Conservation (phyloP, 805 yeast genomes). For the Lipomyces yamadae region DNA sequence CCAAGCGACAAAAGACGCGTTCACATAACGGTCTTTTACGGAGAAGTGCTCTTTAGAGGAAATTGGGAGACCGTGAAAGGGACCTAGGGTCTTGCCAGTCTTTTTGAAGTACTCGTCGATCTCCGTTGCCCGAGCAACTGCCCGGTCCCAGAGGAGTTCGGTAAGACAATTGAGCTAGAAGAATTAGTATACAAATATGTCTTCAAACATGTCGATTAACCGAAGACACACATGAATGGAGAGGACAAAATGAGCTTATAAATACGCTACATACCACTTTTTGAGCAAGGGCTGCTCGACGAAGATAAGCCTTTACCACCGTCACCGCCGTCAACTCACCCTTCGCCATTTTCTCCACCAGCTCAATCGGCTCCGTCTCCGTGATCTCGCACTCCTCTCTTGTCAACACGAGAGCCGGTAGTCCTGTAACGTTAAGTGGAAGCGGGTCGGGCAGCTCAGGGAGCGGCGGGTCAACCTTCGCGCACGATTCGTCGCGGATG, state of each 20-base stretch:
- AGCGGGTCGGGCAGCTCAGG: conserved; percentile 36
- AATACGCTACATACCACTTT: conserved; percentile 47
- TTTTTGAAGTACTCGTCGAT: conserved; percentile 56
- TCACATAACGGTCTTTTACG: conserved; percentile 58
- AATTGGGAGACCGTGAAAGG: conserved; percentile 71
- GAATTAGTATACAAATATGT: background rate
- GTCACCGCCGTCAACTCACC: conserved; percentile 52
- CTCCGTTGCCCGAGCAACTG: conserved; percentile 51
- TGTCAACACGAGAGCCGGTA: conserved; percentile 46
- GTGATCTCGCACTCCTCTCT: conserved; percentile 52
- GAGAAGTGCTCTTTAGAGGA: conserved; percentile 70
- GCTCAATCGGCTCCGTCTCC: conserved; percentile 47
- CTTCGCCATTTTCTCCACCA: conserved; percentile 47
- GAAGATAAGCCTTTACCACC: conserved; percentile 55
- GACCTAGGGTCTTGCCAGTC: conserved; percentile 63
- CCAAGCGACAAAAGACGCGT: conserved; percentile 63
- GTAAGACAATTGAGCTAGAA: conserved; percentile 50
- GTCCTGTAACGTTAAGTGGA: conserved; percentile 34
- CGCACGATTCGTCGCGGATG: conserved; percentile 39
- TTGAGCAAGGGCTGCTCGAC: conserved; percentile 56
- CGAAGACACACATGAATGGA: background rate
- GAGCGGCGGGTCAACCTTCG: conserved; percentile 38
- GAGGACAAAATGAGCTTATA: background rate
- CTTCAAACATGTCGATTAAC: background rate
- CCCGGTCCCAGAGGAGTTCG: conserved; percentile 55